Evolutionary conservation across 306 rosid genomes (phyloP).

Genomic region (Gillenia trifoliata): DNA sequence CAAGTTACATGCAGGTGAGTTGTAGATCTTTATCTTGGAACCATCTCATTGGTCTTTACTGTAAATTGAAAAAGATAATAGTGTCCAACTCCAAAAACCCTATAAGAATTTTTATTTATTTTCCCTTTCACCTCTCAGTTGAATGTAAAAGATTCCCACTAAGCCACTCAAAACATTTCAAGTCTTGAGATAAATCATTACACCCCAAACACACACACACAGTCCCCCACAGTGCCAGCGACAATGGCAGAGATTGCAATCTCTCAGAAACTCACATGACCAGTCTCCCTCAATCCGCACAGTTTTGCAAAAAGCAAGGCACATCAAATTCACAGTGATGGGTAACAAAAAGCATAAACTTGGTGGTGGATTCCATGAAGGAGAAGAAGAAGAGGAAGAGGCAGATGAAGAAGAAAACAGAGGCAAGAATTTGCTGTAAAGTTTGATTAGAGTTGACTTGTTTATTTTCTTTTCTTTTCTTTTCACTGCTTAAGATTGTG

Average conservation of each 20-base stretch:
- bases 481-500: constrained; percentile 34
- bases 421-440: constrained; percentile 33
- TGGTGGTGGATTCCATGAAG: constrained; percentile 5
- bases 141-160: constrained; percentile 13
- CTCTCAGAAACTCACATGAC: constrained; percentile 6
- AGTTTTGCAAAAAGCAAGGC: neutral
- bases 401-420: neutral
- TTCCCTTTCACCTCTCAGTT: neutral
- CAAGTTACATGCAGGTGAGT: constrained; percentile 5
- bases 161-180: neutral
- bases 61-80: neutral
- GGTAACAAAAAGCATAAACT: neutral
- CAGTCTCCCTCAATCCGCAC: constrained; percentile 5
- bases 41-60: neutral
- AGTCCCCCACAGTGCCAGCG: neutral
- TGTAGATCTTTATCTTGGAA: neutral
- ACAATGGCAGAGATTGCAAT: neutral
- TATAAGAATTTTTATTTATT: neutral
- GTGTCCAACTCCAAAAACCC: neutral
- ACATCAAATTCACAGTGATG: constrained; percentile 6
- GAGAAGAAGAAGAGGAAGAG: neutral
- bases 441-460: constrained; percentile 49
- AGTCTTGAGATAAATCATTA: constrained; percentile 7
- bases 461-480: neutral
- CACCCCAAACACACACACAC: neutral